These are phyloP conservation scores for Neurospora crassa DNA, from an alignment of 2,329 filamentous ascomycete genomes.

Conservation along the genomic window DNA sequence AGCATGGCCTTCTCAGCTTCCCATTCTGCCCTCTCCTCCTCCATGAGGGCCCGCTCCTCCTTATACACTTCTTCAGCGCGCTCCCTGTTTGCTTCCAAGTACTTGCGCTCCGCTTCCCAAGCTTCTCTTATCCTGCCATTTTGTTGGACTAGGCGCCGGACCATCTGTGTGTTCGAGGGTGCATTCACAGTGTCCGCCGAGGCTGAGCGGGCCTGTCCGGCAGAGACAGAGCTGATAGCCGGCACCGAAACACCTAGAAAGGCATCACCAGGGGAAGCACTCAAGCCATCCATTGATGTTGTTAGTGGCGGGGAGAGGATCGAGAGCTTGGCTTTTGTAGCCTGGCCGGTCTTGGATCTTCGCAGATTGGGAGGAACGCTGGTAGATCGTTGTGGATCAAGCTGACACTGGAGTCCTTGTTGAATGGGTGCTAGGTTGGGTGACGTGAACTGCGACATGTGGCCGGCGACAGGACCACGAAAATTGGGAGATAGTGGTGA, in stretches of 20 bases:
- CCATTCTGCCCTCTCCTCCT: slow-evolving; percentile 39
- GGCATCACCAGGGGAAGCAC: not conserved
- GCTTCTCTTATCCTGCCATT: slow-evolving; percentile 35
- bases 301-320: slow-evolving; percentile 15
- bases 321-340: not conserved
- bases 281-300: not conserved
- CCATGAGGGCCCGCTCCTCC: slow-evolving; percentile 44
- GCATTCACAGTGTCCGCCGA: slow-evolving; percentile 21
- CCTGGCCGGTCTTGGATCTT: not conserved
- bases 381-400: slow-evolving; percentile 21
- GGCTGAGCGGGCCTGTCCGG: slow-evolving; percentile 20
- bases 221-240: slow-evolving; percentile 2
- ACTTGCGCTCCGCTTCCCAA: slow-evolving; percentile 44
- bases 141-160: slow-evolving; percentile 33
- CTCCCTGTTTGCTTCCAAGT: slow-evolving; percentile 43
- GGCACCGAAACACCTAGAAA: slow-evolving; percentile 4
- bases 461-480: slow-evolving; percentile 15
- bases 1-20: slow-evolving; percentile 33
- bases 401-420: slow-evolving; percentile 15
- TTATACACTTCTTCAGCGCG: slow-evolving; percentile 46
- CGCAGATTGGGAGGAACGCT: slow-evolving; percentile 23
- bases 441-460: slow-evolving; percentile 18
- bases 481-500: slow-evolving; percentile 18
- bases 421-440: slow-evolving; percentile 17
- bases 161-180: slow-evolving; percentile 24